Evolutionary conservation across 768 basidiomycete genomes (phyloP), one percentile per base, ranked within the genome.

Genomic region (Psilocybe tampanensis): DNA sequence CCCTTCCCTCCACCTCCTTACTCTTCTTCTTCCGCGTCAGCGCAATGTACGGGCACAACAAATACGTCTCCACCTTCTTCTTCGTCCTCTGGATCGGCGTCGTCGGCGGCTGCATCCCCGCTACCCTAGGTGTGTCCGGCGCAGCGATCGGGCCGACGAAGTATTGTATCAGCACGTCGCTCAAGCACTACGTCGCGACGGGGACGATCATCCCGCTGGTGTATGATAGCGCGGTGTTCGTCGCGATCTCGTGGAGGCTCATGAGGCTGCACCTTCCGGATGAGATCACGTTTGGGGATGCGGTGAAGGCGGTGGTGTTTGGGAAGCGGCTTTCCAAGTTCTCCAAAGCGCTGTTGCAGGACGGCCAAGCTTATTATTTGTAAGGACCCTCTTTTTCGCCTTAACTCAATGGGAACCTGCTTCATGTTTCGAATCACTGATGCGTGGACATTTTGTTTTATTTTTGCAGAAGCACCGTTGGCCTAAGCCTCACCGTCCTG

Each of bases 361-460:
- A 71, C n/a, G 72, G 72, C 2, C 72, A 72, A 49, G 55, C 60
- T 11, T 75, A 73, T 47, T 74, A 71, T 52, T 23, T 71, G 74
- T 74, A 52, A 51, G 69, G 65, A 9, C 44, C 11, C 21, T 17
- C 22, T 24, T 8, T 3, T 32, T n/a, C 12, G 2, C n/a, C n/a
- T n/a, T n/a, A n/a, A n/a, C n/a, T n/a, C n/a, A n/a, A n/a, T n/a
- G n/a, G n/a, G n/a, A n/a, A n/a, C n/a, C n/a, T 51, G 13, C 18
- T 18, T 15, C 26, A 42, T 32, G 22, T 22, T 7, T 3, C 23
- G 1, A 17, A 2, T 33, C 8, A 34, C 24, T 29, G 8, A 47
- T 13, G n/a, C n/a, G n/a, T n/a, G n/a, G n/a, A n/a, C n/a, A n/a
- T n/a, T n/a, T n/a, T n/a, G 22, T 26, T 44, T 3, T 12, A 26